These are phyloP conservation scores for Moricandia arvensis DNA, from an alignment of 345 rosid genomes.

Conservation along the genomic window DNA sequence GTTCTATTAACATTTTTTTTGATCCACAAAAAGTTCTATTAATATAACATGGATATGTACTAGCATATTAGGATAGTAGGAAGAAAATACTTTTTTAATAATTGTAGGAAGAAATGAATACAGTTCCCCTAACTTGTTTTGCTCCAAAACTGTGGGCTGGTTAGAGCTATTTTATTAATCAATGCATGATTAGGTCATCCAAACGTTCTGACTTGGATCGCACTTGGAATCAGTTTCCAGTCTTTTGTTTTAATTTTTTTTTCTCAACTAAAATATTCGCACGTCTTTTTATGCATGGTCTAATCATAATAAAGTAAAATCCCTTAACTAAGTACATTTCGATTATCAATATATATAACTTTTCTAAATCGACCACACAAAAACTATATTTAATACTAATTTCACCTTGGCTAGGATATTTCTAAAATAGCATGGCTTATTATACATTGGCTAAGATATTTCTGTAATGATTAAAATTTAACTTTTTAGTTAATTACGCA, in stretches of 20 bases:
- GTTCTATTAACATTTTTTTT: neutral
- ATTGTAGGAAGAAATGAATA: neutral
- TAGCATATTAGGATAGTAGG: neutral
- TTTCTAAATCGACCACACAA: too few relatives aligned
- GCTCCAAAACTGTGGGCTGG: slow-evolving; percentile 33
- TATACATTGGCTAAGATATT: too few relatives aligned
- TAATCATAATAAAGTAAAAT: neutral
- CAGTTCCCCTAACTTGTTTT: slow-evolving; percentile 20
- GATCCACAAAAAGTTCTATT: neutral
- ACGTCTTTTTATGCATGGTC: neutral
- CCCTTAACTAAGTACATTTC: too few relatives aligned
- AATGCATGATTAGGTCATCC: slow-evolving; percentile 27
- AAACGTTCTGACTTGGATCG: slow-evolving; percentile 30
- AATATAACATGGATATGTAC: neutral
- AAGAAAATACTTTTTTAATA: neutral
- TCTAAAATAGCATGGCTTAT: too few relatives aligned
- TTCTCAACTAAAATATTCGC: neutral
- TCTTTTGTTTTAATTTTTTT: neutral
- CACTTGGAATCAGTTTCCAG: slow-evolving; percentile 9
- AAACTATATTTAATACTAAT: too few relatives aligned
- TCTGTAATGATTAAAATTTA: too few relatives aligned
- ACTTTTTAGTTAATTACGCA: too few relatives aligned
- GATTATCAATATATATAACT: too few relatives aligned
- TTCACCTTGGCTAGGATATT: too few relatives aligned
- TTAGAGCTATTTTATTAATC: slow-evolving; percentile 11